Evolutionary conservation across 23 red algal species (phyloP).

Genomic region (Rhodosorus marinus): DNA sequence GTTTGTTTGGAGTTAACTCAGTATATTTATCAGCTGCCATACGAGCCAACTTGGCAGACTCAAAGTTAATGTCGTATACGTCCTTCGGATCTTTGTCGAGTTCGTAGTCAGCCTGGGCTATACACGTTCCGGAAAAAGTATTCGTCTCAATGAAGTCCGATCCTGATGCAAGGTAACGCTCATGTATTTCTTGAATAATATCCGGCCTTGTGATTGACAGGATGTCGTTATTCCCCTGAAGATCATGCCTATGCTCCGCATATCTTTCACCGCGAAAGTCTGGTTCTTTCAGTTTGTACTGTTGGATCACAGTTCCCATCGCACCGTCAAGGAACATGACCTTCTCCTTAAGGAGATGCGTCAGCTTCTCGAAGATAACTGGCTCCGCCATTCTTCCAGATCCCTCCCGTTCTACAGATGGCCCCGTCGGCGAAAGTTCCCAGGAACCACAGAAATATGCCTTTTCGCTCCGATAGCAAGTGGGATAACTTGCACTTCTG

Average conservation of each 20-base stretch:
- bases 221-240: conserved; percentile 72
- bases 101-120: conserved; percentile 61
- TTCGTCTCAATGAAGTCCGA: conserved; percentile 71
- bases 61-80: conserved; percentile 57
- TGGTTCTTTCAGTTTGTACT: conserved; percentile 38
- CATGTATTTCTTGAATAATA: conserved; percentile 57
- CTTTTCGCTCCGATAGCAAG: too few species aligned
- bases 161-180: conserved; percentile 40
- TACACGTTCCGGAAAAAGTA: conserved; percentile 54
- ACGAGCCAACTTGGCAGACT: conserved; percentile 18
- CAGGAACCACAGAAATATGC: too few species aligned
- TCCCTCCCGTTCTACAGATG: too few species aligned
- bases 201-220: conserved; percentile 50
- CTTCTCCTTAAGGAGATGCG: conserved; percentile 16
- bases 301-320: conserved; percentile 65
- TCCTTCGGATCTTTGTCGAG: conserved; percentile 45
- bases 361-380: conserved; percentile 47
- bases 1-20: neutral
- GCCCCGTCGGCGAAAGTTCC: too few species aligned
- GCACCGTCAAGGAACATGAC: conserved; percentile 60
- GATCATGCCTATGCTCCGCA: conserved; percentile 35
- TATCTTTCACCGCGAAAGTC: conserved; percentile 67
- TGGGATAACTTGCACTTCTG: too few species aligned
- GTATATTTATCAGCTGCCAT: conserved; percentile 18
- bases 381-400: too few species aligned